Conservation (phyloP, 306 rosid species). For the Quercus variabilis region DNA sequence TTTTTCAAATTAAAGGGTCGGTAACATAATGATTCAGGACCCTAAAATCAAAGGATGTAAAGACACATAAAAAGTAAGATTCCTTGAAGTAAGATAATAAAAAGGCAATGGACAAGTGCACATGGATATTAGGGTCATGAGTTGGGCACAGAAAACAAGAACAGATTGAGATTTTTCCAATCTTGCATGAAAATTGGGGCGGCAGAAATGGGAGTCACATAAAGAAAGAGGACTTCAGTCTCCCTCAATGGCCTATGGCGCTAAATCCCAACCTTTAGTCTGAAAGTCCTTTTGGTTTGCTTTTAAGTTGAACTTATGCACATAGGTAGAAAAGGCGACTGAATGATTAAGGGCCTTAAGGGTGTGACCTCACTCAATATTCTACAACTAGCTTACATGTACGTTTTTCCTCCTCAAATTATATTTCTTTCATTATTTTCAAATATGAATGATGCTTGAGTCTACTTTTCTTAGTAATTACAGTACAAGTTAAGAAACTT, state of each 20-base stretch:
- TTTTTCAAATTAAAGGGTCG: slow-evolving; percentile 27
- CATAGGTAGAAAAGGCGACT: slow-evolving; percentile 20
- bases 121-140: slow-evolving; percentile 28
- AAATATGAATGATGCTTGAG: too few species aligned
- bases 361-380: not conserved
- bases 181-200: not conserved
- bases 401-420: not conserved
- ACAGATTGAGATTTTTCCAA: not conserved
- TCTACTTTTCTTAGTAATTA: too few species aligned
- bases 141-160: slow-evolving; percentile 41
- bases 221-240: not conserved
- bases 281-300: slow-evolving; percentile 31
- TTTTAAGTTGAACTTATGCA: slow-evolving; percentile 26
- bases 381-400: not conserved
- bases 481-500: too few species aligned
- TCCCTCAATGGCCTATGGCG: not conserved
- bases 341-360: slow-evolving; percentile 25
- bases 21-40: not conserved
- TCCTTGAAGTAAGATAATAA: not conserved
- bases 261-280: slow-evolving; percentile 13
- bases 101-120: slow-evolving; percentile 33
- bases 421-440: too few species aligned
- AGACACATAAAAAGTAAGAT: not conserved
- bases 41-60: not conserved
- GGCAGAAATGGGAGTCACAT: not conserved